These are phyloP conservation scores for Phytophthora pseudosyringae DNA, from an alignment of 352 stramenopile species.

Conservation along the genomic window DNA sequence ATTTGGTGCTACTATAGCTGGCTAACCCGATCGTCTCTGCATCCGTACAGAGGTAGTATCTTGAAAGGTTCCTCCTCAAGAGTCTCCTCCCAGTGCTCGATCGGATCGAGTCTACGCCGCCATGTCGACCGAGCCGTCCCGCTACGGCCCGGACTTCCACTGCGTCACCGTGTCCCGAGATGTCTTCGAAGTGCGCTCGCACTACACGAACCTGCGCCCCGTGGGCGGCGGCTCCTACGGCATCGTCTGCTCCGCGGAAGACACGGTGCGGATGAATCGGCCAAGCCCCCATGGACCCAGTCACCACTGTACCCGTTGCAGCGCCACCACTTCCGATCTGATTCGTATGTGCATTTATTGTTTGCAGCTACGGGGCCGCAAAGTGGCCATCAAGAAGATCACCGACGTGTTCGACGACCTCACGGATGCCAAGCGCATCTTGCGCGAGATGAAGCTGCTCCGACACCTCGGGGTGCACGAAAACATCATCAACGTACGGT, in stretches of 20 bases:
- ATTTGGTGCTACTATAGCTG: not conserved
- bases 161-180: constrained; percentile 83
- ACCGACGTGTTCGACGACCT: constrained; percentile 93
- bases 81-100: constrained; percentile 29
- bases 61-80: constrained; percentile 38
- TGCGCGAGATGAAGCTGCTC: constrained; percentile 94
- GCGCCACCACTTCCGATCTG: constrained; percentile 6
- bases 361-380: constrained; percentile 75
- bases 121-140: constrained; percentile 77
- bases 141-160: constrained; percentile 82
- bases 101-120: not conserved
- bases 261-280: constrained; percentile 65
- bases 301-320: not conserved
- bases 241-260: constrained; percentile 92
- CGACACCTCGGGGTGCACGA: constrained; percentile 91
- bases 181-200: constrained; percentile 83
- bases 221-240: constrained; percentile 91
- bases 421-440: constrained; percentile 93
- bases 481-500: constrained; percentile 88
- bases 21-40: constrained; percentile 1
- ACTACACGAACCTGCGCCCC: constrained; percentile 82
- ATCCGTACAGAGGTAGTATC: constrained; percentile 30
- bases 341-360: constrained; percentile 3
- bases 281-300: not conserved
- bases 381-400: constrained; percentile 94